Evolutionary conservation across 78 protist genomes (phyloP).

Genomic region (Cavenderia fasciculata): DNA sequence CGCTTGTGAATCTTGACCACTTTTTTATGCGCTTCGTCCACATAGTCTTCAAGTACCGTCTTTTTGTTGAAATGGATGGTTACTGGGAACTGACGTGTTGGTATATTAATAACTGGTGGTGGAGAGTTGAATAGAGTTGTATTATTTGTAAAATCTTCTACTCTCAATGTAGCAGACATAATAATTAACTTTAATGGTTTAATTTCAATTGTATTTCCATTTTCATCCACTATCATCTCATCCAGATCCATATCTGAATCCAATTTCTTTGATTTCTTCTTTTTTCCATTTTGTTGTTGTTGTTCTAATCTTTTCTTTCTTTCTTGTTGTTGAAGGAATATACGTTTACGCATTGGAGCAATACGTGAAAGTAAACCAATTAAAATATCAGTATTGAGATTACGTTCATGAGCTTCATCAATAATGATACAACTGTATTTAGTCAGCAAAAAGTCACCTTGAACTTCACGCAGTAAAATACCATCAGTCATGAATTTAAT

Average conservation of each 20-base stretch:
- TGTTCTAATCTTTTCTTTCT: too few species aligned
- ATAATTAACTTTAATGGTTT: constrained; percentile 96
- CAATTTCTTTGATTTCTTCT: neutral
- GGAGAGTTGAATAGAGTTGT: constrained; percentile 77
- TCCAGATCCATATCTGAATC: too few species aligned
- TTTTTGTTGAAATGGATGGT: constrained; percentile 92
- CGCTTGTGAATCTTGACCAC: constrained; percentile 89
- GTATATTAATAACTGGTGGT: constrained; percentile 88
- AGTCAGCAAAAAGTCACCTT: constrained; percentile 87
- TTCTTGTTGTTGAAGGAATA: constrained; percentile 7
- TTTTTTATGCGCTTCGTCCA: constrained; percentile 83
- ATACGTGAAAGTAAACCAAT: constrained; percentile 98
- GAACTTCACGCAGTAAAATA: constrained; percentile 89
- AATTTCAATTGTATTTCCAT: neutral
- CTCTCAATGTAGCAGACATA: constrained; percentile 99
- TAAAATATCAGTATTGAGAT: constrained; percentile 93
- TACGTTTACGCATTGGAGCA: constrained; percentile 88
- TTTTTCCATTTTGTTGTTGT: too few species aligned
- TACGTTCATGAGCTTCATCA: constrained; percentile 99
- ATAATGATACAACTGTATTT: constrained; percentile 93
- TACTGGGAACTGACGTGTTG: constrained; percentile 93
- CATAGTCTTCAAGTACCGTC: constrained; percentile 84
- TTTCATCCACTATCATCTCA: neutral
- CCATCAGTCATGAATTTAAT: constrained; percentile 97
- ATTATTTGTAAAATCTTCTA: constrained; percentile 92